Percentiles rank a stretch among this genome's conserved stretches.
Conservation (phyloP, 805 yeast species). For the Lipomyces anomalus region DNA sequence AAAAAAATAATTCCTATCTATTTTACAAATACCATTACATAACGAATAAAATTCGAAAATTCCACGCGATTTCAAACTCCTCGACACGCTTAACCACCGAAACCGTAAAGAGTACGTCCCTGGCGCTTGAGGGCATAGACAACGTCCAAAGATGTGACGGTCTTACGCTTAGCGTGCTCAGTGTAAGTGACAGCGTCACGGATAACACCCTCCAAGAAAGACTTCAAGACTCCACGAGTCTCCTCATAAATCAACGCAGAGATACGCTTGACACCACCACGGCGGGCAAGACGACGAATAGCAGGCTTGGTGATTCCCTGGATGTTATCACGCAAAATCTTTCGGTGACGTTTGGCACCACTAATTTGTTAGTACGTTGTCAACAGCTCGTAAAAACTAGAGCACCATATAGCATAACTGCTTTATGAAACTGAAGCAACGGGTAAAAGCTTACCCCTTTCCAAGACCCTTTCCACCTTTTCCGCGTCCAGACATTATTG, state of each 20-base stretch:
- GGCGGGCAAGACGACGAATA: conserved; percentile 99
- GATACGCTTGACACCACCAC: conserved; percentile 99
- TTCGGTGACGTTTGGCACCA: conserved; percentile 99
- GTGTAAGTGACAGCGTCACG: conserved; percentile 99
- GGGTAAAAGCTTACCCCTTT: conserved; percentile 50
- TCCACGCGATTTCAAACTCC: too few relatives aligned
- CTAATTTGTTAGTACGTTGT: conserved; percentile 32
- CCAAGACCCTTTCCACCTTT: conserved; percentile 99
- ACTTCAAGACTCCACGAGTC: conserved; percentile 93
- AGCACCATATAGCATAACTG: too few relatives aligned
- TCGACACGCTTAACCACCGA: conserved; percentile 76
- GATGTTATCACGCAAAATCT: conserved; percentile 98
- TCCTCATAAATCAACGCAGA: conserved; percentile 98
- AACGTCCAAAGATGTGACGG: conserved; percentile 97
- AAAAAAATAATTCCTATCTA: conserved; percentile 1
- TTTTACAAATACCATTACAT: conserved; percentile 6
- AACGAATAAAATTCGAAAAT: neutral
- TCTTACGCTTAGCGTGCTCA: conserved; percentile 99
- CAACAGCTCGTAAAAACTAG: conserved; percentile 1
- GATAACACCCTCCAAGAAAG: conserved; percentile 94
- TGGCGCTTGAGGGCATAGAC: conserved; percentile 99
- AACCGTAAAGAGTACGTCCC: conserved; percentile 99
- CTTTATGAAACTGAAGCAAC: neutral
- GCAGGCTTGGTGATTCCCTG: conserved; percentile 99
- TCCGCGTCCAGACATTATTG: conserved; percentile 95